Evolutionary conservation across 164 flowering plant species (phyloP).

Genomic region (Macadamia integrifolia): DNA sequence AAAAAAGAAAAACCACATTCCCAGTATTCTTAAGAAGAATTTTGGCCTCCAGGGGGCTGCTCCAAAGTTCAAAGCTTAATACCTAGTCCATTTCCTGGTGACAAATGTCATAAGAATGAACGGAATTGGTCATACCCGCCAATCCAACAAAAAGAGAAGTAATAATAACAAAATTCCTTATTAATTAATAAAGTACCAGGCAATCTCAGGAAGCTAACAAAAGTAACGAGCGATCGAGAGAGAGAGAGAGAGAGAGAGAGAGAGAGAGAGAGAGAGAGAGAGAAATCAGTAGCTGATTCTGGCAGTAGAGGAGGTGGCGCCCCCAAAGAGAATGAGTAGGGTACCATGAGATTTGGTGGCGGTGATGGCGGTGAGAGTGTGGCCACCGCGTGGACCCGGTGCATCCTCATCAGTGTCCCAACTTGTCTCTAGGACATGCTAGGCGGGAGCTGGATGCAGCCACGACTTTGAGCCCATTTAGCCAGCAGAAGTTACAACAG

Average conservation of each 20-base stretch:
- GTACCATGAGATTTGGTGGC: slow-evolving; percentile 82
- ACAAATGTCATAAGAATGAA: slow-evolving; percentile 81
- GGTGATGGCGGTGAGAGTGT: slow-evolving; percentile 90
- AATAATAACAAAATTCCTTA: slow-evolving; percentile 1
- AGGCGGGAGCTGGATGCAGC: slow-evolving; percentile 82
- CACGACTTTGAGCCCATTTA: slow-evolving; percentile 58
- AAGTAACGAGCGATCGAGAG: neutral
- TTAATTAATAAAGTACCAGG: neutral
- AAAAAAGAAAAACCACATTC: neutral
- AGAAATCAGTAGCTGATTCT: slow-evolving; percentile 51
- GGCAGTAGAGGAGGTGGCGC: slow-evolving; percentile 75
- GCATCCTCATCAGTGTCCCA: slow-evolving; percentile 94
- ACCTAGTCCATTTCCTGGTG: slow-evolving; percentile 91
- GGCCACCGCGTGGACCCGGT: slow-evolving; percentile 91
- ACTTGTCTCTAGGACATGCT: slow-evolving; percentile 50
- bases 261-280: too few relatives aligned
- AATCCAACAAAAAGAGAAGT: slow-evolving; percentile 43
- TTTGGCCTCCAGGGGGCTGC: neutral
- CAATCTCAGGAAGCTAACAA: neutral
- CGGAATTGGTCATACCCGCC: slow-evolving; percentile 88
- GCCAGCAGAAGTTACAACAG: neutral
- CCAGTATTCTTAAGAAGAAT: slow-evolving; percentile 1
- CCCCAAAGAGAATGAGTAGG: slow-evolving; percentile 91
- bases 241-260: too few relatives aligned
- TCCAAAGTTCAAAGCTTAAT: neutral